A percentile compares a stretch with the other conserved stretches of the same genome.
Evolutionary conservation across 352 stramenopile species (phyloP).

Genomic region (Pythium utonaiense): DNA sequence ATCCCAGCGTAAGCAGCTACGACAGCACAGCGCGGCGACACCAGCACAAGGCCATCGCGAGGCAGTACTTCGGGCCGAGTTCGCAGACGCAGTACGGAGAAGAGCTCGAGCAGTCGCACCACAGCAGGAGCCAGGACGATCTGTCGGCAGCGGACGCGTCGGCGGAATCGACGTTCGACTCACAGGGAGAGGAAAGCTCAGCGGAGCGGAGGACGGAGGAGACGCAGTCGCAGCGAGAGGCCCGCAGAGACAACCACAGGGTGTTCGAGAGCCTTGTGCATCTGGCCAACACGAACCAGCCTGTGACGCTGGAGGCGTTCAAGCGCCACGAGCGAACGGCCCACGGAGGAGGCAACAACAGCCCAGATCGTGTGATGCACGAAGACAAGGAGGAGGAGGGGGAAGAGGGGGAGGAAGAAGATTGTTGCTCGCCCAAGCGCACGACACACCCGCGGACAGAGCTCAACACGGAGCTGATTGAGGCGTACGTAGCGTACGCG

Average conservation of each 20-base stretch:
- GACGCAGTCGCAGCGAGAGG: slow-evolving; percentile 22
- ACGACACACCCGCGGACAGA: slow-evolving; percentile 11
- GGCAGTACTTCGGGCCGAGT: slow-evolving; percentile 22
- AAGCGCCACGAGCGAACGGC: too few species aligned
- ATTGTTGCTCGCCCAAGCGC: too few species aligned
- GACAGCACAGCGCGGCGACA: slow-evolving; percentile 42
- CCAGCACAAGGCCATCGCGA: slow-evolving; percentile 52
- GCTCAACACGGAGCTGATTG: slow-evolving; percentile 91
- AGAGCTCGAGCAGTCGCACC: not conserved
- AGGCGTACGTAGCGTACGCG: slow-evolving; percentile 94
- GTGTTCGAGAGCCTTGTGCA: slow-evolving; percentile 56
- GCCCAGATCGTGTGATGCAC: too few species aligned
- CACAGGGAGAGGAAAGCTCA: not conserved
- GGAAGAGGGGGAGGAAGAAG: slow-evolving; percentile 47
- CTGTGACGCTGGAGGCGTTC: slow-evolving; percentile 49
- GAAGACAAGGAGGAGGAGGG: slow-evolving; percentile 64
- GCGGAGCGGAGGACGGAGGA: slow-evolving; percentile 1
- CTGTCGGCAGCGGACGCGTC: not conserved
- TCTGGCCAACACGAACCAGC: slow-evolving; percentile 48
- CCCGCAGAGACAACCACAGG: slow-evolving; percentile 43
- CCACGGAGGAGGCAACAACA: too few species aligned
- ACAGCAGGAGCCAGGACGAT: not conserved
- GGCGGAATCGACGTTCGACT: not conserved
- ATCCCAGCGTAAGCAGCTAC: slow-evolving; percentile 51
- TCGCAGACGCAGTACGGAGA: slow-evolving; percentile 3